Percentiles rank a stretch among this genome's conserved stretches.
Conservation (phyloP, 1,284 basidiomycete species). For the Boletellus deceptivus region DNA sequence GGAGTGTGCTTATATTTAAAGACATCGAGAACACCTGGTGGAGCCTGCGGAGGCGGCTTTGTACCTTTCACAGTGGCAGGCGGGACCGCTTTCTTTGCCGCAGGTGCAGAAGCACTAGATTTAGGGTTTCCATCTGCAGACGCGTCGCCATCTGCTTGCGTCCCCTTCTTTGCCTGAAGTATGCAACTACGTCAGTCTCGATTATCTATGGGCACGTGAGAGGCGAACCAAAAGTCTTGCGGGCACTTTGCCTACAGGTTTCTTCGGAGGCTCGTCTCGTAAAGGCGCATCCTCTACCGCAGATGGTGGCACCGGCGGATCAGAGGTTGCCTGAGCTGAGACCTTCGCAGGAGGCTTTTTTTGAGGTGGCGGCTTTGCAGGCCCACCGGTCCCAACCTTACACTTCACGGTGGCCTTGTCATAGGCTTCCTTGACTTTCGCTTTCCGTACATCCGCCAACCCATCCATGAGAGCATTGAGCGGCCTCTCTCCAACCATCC, state of each 20-base stretch:
- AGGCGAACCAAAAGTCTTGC: slow-evolving; percentile 47
- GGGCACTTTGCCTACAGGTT: slow-evolving; percentile 48
- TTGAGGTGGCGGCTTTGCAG: slow-evolving; percentile 44
- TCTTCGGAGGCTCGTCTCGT: slow-evolving; percentile 42
- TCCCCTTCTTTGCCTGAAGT: slow-evolving; percentile 53
- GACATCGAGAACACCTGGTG: slow-evolving; percentile 65
- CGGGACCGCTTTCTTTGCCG: slow-evolving; percentile 47
- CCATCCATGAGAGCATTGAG: slow-evolving; percentile 87
- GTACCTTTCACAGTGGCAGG: slow-evolving; percentile 45
- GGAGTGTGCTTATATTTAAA: slow-evolving; percentile 91
- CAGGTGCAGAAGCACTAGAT: slow-evolving; percentile 33
- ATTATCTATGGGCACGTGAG: neutral
- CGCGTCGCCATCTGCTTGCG: slow-evolving; percentile 34
- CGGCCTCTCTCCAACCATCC: slow-evolving; percentile 93
- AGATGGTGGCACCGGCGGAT: slow-evolving; percentile 8
- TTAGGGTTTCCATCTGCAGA: slow-evolving; percentile 28
- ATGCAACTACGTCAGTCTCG: slow-evolving; percentile 12
- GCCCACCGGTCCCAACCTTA: slow-evolving; percentile 58
- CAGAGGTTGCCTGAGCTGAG: slow-evolving; percentile 29
- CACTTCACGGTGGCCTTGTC: slow-evolving; percentile 87
- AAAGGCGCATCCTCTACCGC: slow-evolving; percentile 20
- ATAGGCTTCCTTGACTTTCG: slow-evolving; percentile 92
- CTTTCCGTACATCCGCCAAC: slow-evolving; percentile 87
- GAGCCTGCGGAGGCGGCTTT: slow-evolving; percentile 48
- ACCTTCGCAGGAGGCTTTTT: slow-evolving; percentile 42